phyloP scores from a whole-genome alignment of 129 eudicot species.

The Artemisia tridentata region DNA sequence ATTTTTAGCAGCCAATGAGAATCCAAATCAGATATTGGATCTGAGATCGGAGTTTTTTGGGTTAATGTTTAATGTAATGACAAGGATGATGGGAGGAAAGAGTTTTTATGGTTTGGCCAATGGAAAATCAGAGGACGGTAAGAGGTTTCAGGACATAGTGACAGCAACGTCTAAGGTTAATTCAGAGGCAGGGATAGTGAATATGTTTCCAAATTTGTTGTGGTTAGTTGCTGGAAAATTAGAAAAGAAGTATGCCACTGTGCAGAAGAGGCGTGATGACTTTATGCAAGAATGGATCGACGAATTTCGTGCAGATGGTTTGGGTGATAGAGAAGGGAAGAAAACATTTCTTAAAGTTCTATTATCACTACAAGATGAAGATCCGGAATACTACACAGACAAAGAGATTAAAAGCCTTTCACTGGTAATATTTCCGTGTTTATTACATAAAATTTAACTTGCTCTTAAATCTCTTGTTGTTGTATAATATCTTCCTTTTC shows the following conservation, averaged over 20 bases:
- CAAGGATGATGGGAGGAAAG: conserved; percentile 43
- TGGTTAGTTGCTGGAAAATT: conserved; percentile 37
- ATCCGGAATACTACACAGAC: conserved; percentile 47
- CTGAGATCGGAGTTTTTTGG: conserved; percentile 26
- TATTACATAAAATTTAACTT: not conserved
- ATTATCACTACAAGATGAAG: conserved; percentile 37
- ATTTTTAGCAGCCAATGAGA: not conserved
- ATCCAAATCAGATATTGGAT: conserved; percentile 26
- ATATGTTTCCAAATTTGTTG: conserved; percentile 44
- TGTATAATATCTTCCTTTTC: not conserved
- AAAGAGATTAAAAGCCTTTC: conserved; percentile 44
- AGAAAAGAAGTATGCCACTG: conserved; percentile 22
- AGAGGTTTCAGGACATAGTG: conserved; percentile 28
- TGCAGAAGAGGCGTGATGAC: conserved; percentile 40
- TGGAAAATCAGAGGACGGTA: conserved; percentile 20
- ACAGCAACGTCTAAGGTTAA: conserved; percentile 12
- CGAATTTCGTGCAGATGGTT: conserved; percentile 26
- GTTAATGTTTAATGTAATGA: conserved; percentile 31
- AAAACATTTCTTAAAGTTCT: conserved; percentile 36
- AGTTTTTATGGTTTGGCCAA: conserved; percentile 20
- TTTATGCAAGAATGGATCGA: conserved; percentile 45
- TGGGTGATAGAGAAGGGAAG: not conserved
- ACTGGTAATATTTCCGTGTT: conserved; percentile 24
- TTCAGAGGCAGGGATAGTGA: conserved; percentile 24
- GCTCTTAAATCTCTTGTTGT: not conserved